These are phyloP conservation scores for Cantharellus anzutake DNA, from an alignment of 768 basidiomycete genomes.

Conservation along the genomic window DNA sequence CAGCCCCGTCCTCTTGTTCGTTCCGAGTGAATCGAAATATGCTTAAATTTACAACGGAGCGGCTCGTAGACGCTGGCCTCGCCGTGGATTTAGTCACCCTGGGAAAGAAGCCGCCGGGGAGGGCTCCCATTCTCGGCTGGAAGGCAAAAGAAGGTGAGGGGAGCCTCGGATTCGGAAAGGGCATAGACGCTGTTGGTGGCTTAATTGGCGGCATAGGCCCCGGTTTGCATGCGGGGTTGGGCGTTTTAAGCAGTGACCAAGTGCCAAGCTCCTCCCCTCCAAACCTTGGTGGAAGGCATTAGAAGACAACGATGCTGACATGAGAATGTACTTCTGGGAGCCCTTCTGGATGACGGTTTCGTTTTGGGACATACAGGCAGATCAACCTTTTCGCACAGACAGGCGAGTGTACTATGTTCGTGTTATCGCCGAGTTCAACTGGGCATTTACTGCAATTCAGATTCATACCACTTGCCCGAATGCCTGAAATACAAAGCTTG, in stretches of 20 bases:
- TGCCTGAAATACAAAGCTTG: constrained; percentile 93
- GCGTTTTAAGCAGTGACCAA: too few species aligned
- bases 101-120: constrained; percentile 80
- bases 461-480: constrained; percentile 86
- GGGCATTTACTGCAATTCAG: constrained; percentile 21
- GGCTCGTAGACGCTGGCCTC: constrained; percentile 88
- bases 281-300: too few species aligned
- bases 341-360: constrained; percentile 70
- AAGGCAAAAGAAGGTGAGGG: too few species aligned
- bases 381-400: constrained; percentile 61
- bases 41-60: constrained; percentile 76
- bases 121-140: constrained; percentile 12
- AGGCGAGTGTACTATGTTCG: constrained; percentile 26
- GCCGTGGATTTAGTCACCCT: constrained; percentile 74
- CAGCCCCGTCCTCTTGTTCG: constrained; percentile 19
- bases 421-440: not conserved
- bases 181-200: too few species aligned
- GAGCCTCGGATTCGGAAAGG: too few species aligned
- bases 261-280: too few species aligned
- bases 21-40: constrained; percentile 84
- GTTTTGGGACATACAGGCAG: constrained; percentile 79
- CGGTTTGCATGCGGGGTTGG: too few species aligned
- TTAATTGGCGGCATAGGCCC: too few species aligned
- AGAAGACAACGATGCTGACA: constrained; percentile 4
- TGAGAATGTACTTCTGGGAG: constrained; percentile 71